phyloP scores from a whole-genome alignment of 805 yeast genomes.

The Diddensiella santjacobensis region DNA sequence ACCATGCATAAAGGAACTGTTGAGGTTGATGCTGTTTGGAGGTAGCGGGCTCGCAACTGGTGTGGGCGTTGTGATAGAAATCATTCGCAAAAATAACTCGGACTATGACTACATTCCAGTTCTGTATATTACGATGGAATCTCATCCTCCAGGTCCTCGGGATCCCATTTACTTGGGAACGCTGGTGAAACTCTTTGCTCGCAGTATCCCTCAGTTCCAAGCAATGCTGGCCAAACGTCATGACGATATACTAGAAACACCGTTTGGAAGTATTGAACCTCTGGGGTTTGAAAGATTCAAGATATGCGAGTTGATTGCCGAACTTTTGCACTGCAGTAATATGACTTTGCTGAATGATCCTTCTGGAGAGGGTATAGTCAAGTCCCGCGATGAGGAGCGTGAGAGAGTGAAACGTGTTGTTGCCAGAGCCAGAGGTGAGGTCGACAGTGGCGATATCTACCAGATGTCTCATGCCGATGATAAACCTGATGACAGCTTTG shows the following conservation, averaged over 20 bases:
- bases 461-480: slow-evolving; percentile 21
- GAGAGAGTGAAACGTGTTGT: slow-evolving; percentile 41
- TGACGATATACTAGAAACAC: slow-evolving; percentile 46
- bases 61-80: slow-evolving; percentile 90
- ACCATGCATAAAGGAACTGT: slow-evolving; percentile 59
- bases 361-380: slow-evolving; percentile 62
- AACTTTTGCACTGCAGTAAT: slow-evolving; percentile 92
- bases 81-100: slow-evolving; percentile 91
- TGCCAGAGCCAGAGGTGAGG: slow-evolving; percentile 28
- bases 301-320: slow-evolving; percentile 89
- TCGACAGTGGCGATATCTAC: slow-evolving; percentile 18
- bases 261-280: slow-evolving; percentile 65
- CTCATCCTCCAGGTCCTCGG: slow-evolving; percentile 88
- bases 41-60: slow-evolving; percentile 91
- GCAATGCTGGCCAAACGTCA: slow-evolving; percentile 48
- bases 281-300: slow-evolving; percentile 90
- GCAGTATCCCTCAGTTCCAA: slow-evolving; percentile 66
- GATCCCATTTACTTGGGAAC: slow-evolving; percentile 93
- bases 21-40: slow-evolving; percentile 65
- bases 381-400: slow-evolving; percentile 66
- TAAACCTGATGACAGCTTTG: not conserved
- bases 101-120: slow-evolving; percentile 93
- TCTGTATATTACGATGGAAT: slow-evolving; percentile 70
- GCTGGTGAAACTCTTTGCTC: slow-evolving; percentile 72
- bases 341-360: slow-evolving; percentile 86